Base-by-base conservation (phyloP, 2,329 filamentous ascomycete genomes). In the Teratosphaeria viscida region DNA sequence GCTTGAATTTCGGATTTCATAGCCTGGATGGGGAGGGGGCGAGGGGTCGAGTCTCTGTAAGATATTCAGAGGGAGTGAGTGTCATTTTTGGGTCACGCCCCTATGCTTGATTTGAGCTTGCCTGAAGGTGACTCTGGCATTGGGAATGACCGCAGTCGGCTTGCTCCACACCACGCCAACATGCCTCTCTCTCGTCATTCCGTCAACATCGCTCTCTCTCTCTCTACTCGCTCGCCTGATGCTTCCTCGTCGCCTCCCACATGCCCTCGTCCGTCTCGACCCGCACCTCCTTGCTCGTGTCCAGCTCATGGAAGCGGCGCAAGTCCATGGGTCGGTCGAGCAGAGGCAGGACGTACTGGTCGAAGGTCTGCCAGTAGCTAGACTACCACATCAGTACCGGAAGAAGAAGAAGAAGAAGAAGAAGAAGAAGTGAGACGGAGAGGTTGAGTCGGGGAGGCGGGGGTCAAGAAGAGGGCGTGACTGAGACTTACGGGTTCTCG, bases 321-420 rank as follows among this genome's bases (percentile, higher is more conserved):
- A 90, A 71, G 71, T 90, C 87, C 85, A 89, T 89, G 8, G 81
- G 79, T 70, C 79, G 80, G 65, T 85, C 86, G 56, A 90, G 74
- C 60, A 90, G 70, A 2, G 87, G 87, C 55, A 84, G 77, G 34
- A 90, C 86, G 67, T 89, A 89, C 5, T 85, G 85, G 71, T 89
- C 86, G 67, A 90, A 89, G 0, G 86, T 88, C 77, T 88, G 81
- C 85, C 85, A 60, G 56, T 60, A 56, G 10, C 53, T 54, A 32
- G 6, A 23, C 23, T 23, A 32, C 7, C 12, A 0, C 27, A 54
- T 29, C 16, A 32, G 4, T 19, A 32, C 6, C 12, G 32, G 23
- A 29, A 7, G 7, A 7, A 29, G 7, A 32, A 23, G 23, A 23
- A 23, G 23, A 23, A 23, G 23, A 23, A 23, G 23, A 23, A 23